Evolutionary conservation across 768 basidiomycete species (phyloP), one percentile per base, ranked within the genome.

Genomic region (Pisolithus microcarpus): DNA sequence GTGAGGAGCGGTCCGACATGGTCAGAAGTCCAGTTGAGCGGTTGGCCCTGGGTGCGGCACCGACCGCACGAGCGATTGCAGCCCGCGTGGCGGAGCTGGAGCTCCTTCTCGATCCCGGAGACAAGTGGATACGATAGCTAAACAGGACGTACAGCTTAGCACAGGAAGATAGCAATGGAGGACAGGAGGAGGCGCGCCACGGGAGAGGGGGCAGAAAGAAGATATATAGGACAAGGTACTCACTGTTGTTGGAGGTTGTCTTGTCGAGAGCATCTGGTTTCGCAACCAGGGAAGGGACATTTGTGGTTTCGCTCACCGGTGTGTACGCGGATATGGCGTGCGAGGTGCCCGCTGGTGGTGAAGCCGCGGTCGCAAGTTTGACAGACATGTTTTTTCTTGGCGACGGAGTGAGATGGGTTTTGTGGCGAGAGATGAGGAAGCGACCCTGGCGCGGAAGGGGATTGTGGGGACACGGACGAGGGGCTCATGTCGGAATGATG

Each of bases 271-370:
- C 92, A 94, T 16, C 87, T 77, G 1, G 91, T 93, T 59, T 92
- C 88, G 65, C 91, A 95, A 21, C 91, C 91, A n/a, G 92, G 91
- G 71, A 91, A 94, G 31, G 92, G 91, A 62, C 91, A 95, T 53
- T 83, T 87, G 72, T 93, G 89, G 69, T 93, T 92, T 55, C 89
- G 78, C 61, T 93, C 91, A 38, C 91, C 91, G 15, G 91, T 94
- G 70, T 94, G 91, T 11, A 92, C 85, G 50, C 90, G 75, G n/a
- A 85, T 77, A 63, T 94, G 91, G 43, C 91, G 79, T 1, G 91
- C 87, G 18, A 94, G 77, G 65, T 94, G 91, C 16, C 91, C 92
- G 53, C 84, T 85, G 23, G 91, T 94, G 49, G 89, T 90, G 68
- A 94, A 94, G 1, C 80, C 77, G 40, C 88, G 79, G 3, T 82